A percentile compares a stretch with the other conserved stretches of the same genome.
Conservation (phyloP, 2,329 filamentous ascomycete species). For the Aspergillus japonicus region DNA sequence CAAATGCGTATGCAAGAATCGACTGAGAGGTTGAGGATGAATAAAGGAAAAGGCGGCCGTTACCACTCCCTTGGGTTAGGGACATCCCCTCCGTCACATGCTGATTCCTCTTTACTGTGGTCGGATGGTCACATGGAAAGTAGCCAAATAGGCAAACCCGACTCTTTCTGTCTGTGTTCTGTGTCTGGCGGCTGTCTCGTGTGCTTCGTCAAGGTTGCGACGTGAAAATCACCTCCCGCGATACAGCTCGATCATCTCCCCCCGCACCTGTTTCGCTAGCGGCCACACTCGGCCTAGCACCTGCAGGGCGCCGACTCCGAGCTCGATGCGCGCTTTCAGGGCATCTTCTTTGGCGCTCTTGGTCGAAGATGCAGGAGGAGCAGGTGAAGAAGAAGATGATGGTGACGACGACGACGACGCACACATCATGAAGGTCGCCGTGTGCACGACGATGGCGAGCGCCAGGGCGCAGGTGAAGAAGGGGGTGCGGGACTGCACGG, state of each 20-base stretch:
- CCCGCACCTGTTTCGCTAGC: conserved; percentile 27
- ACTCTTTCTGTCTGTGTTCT: too few relatives aligned
- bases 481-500: conserved; percentile 68
- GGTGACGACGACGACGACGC: background rate
- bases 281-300: conserved; percentile 33
- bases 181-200: too few relatives aligned
- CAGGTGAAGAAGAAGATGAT: background rate
- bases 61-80: too few relatives aligned
- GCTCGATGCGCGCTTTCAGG: conserved; percentile 31
- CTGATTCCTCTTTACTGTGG: too few relatives aligned
- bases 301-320: conserved; percentile 29
- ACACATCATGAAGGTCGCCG: conserved; percentile 57
- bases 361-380: too few relatives aligned
- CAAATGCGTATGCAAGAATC: too few relatives aligned
- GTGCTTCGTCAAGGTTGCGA: too few relatives aligned
- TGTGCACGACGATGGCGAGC: conserved; percentile 70
- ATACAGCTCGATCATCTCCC: conserved; percentile 28
- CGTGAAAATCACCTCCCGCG: conserved; percentile 7
- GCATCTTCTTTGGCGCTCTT: conserved; percentile 18
- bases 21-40: too few relatives aligned
- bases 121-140: too few relatives aligned
- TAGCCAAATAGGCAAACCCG: too few relatives aligned
- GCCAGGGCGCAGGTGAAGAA: conserved; percentile 78
- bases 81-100: too few relatives aligned
- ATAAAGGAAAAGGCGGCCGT: too few relatives aligned